Percentiles rank a stretch among this genome's conserved stretches.
These are phyloP conservation scores for Fusarium succisae DNA, from an alignment of 2,329 filamentous ascomycete species.

Conservation along the genomic window DNA sequence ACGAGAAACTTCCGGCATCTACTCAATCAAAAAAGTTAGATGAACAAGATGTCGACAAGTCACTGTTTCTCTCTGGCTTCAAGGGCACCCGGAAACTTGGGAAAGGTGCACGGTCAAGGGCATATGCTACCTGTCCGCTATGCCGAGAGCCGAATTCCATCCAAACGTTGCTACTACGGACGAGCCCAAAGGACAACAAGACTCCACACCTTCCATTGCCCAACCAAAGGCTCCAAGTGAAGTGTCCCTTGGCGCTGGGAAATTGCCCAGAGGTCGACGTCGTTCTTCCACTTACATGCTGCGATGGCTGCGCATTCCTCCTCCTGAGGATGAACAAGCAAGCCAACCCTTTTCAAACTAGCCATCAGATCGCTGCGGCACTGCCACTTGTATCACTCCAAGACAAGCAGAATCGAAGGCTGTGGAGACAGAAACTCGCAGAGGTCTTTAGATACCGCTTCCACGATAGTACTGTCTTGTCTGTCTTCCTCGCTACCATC, in stretches of 20 bases:
- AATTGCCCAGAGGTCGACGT: background rate
- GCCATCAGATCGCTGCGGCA: background rate
- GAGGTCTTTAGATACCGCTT: background rate
- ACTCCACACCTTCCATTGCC: background rate
- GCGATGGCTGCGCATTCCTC: background rate
- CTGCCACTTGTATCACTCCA: background rate
- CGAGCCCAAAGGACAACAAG: background rate
- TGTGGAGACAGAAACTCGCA: background rate
- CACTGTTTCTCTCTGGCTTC: background rate
- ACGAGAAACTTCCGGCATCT: background rate
- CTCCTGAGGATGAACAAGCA: background rate
- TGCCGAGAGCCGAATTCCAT: background rate
- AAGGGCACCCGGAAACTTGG: background rate
- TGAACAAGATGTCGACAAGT: accelerated
- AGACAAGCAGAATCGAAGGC: background rate
- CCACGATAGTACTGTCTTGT: background rate
- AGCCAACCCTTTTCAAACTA: accelerated
- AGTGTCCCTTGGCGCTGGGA: background rate
- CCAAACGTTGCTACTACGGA: background rate
- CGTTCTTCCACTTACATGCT: background rate
- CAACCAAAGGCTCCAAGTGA: background rate
- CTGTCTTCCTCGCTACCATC: background rate
- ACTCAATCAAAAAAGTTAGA: accelerated
- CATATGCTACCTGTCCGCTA: background rate
- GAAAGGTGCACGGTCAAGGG: background rate